phyloP scores from a whole-genome alignment of 164 flowering plant species.

The Liriodendron chinense region DNA sequence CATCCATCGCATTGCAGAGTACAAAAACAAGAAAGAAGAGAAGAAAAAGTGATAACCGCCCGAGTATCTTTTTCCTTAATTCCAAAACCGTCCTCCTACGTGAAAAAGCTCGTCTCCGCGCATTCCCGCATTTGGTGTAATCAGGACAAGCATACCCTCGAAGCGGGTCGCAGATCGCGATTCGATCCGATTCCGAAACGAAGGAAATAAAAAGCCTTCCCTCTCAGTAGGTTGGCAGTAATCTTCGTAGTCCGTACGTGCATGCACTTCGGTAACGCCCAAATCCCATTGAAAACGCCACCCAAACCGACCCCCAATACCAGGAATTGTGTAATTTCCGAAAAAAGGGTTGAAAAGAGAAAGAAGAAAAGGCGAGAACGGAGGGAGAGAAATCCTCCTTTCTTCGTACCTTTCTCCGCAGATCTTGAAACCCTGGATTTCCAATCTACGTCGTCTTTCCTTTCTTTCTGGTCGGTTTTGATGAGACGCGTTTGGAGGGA shows the following conservation, averaged over 20 bases:
- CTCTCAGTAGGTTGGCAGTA: background rate
- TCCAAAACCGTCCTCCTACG: too few relatives aligned
- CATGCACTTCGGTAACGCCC: background rate
- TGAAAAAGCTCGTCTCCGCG: too few relatives aligned
- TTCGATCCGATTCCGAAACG: too few relatives aligned
- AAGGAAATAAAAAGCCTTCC: too few relatives aligned
- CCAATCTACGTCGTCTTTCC: background rate
- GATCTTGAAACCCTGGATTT: constrained; percentile 4
- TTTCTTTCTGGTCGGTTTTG: background rate
- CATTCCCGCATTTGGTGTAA: too few relatives aligned
- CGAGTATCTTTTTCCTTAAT: too few relatives aligned
- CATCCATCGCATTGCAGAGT: too few relatives aligned
- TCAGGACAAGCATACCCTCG: too few relatives aligned
- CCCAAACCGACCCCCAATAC: background rate
- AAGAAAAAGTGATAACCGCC: too few relatives aligned
- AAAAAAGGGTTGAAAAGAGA: background rate
- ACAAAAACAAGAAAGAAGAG: too few relatives aligned
- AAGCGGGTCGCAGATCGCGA: too few relatives aligned
- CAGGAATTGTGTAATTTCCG: background rate
- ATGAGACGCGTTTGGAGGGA: too few relatives aligned
- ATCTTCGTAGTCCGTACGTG: background rate
- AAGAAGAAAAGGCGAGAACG: background rate
- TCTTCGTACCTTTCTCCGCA: background rate
- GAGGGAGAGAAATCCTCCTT: background rate
- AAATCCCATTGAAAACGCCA: background rate